Base-by-base conservation (phyloP, 148 eudicot species). In the Polygonum maritimum region DNA sequence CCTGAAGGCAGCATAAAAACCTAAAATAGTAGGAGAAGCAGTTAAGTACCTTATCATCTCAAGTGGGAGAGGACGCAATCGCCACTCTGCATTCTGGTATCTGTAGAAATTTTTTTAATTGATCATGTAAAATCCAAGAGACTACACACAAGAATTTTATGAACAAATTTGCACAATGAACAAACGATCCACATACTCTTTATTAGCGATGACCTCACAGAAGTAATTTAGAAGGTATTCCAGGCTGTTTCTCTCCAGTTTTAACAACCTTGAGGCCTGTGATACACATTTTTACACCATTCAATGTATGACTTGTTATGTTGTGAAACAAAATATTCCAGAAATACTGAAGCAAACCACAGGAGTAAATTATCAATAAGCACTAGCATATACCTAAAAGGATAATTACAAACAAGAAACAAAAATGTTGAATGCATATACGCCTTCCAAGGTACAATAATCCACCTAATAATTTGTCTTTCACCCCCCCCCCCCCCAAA, bases 81-180 rank as follows among this genome's bases (percentile, higher is more conserved):
- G 88, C 99, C 99, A 95, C 80, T 95, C 99, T 77, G 99, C 99
- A 84, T 84, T 92, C 81, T 95, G 99, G 87, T 95, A 95, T 80
- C 98, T 94, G 89, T 77, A 80, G 39, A 69, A 63, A 74, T 60
- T 35, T 67, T 38, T 19, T 15, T 6, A 67, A 38, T 19, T 67
- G 45, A 63, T 63, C 40, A 33, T 63, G 35, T 33, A 36, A 36
- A 67, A 10, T 36, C 71, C 21, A 16, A 15, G n/a, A 67, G 44
- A 67, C 15, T 44, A 35, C 71, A 67, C 15, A 67, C 3, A 75
- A 18, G 7, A 57, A 77, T 63, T 26, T 75, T 70, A 39, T 4
- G 4, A 19, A 67, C 41, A 38, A 12, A 60, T 2, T 67, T 67
- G 71, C 41, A 67, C 6, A 16, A 38, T 74, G 35, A 44, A 5